Conservation (phyloP, 441 rosid species). For the Monsonia emarginata region DNA sequence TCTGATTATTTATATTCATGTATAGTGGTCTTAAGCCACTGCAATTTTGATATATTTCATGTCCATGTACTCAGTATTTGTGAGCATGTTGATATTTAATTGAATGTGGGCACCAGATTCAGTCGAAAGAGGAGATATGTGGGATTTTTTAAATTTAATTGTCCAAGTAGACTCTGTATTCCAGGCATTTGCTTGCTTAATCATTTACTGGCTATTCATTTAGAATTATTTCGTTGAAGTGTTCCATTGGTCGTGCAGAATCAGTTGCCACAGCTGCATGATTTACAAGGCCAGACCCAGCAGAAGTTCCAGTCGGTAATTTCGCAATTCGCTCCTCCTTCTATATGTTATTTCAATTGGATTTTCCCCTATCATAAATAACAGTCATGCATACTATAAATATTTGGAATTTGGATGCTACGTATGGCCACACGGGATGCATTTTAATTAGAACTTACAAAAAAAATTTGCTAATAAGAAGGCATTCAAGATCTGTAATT, state of each 20-base stretch:
- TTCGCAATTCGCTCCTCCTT: slow-evolving; percentile 9
- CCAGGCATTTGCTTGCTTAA: neutral
- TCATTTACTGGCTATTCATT: neutral
- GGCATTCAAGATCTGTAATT: neutral
- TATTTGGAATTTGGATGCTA: neutral
- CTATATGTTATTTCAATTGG: neutral
- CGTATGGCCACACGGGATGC: neutral
- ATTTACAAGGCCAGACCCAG: slow-evolving; percentile 61
- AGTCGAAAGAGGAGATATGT: neutral
- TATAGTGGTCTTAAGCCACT: neutral
- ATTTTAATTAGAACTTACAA: neutral
- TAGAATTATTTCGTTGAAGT: slow-evolving; percentile 9
- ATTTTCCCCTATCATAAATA: neutral
- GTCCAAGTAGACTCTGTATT: neutral
- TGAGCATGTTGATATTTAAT: neutral
- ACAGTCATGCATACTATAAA: neutral
- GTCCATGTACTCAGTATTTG: neutral
- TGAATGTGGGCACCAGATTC: neutral
- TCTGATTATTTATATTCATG: neutral
- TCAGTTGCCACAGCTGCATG: slow-evolving; percentile 56
- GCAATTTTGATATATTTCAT: neutral
- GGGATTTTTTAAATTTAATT: neutral
- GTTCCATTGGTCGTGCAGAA: slow-evolving; percentile 27
- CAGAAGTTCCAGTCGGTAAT: slow-evolving; percentile 70
- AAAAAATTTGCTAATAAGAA: neutral